Percentiles rank a stretch among this genome's conserved stretches.
Evolutionary conservation across 192 early-diverging fungal species (phyloP).

Genomic region (Backusella morwellensis): DNA sequence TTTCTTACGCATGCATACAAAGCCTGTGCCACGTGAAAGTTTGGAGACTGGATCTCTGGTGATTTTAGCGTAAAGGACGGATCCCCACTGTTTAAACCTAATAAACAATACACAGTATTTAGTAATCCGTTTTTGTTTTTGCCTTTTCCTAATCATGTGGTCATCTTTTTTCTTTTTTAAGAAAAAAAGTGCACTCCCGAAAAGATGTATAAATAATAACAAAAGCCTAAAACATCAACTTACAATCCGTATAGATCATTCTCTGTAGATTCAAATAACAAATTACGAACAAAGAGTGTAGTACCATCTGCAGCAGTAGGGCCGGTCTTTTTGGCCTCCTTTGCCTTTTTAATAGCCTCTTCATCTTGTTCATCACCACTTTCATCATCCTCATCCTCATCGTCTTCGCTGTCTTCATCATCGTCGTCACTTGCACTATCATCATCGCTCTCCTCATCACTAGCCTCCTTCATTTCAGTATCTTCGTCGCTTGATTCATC

Average conservation of each 20-base stretch:
- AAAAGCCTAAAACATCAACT: background rate
- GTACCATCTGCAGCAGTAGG: conserved; percentile 56
- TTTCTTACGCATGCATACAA: conserved; percentile 80
- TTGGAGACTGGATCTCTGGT: conserved; percentile 84
- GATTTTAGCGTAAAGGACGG: conserved; percentile 77
- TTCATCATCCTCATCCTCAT: conserved; percentile 33
- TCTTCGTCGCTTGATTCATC: conserved; percentile 36
- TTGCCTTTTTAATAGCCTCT: conserved; percentile 35
- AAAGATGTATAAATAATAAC: background rate
- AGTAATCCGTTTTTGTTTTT: background rate
- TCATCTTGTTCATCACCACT: conserved; percentile 35
- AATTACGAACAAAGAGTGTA: conserved; percentile 92
- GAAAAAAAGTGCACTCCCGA: background rate
- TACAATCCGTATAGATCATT: conserved; percentile 62
- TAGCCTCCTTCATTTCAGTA: conserved; percentile 33
- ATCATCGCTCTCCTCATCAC: conserved; percentile 39
- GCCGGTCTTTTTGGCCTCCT: conserved; percentile 28
- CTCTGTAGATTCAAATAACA: conserved; percentile 89
- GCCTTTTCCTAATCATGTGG: background rate
- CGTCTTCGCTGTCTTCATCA: conserved; percentile 40
- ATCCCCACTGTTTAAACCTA: conserved; percentile 71
- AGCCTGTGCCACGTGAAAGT: conserved; percentile 90
- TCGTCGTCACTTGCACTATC: conserved; percentile 45
- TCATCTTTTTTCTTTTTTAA: background rate
- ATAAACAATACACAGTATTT: background rate